phyloP scores from a whole-genome alignment of 495 filamentous ascomycete species.

The Margaritispora aquatica region DNA sequence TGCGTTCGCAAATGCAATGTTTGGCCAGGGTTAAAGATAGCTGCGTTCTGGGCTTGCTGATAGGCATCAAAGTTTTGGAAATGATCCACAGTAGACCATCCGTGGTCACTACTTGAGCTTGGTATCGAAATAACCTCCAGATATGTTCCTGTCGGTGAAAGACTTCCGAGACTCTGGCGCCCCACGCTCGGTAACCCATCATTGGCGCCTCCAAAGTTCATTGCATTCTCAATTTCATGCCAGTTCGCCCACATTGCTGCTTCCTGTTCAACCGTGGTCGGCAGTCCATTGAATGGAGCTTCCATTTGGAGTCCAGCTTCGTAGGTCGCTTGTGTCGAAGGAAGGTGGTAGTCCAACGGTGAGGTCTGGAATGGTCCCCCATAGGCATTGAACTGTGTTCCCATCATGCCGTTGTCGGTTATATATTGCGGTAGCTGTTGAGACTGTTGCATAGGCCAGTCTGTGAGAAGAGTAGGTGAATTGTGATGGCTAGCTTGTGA shows the following conservation, averaged over 20 bases:
- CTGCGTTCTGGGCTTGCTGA: constrained; percentile 45
- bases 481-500: constrained; percentile 25
- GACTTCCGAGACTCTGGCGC: constrained; percentile 55
- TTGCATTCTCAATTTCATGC: constrained; percentile 63
- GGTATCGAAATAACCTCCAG: constrained; percentile 76
- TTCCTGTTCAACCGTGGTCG: constrained; percentile 55
- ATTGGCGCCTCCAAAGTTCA: constrained; percentile 38
- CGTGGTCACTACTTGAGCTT: constrained; percentile 73
- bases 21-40: constrained; percentile 82
- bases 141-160: constrained; percentile 77
- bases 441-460: constrained; percentile 46
- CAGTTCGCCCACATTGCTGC: constrained; percentile 64
- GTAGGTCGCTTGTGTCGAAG: constrained; percentile 59
- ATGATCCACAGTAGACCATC: constrained; percentile 69
- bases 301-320: constrained; percentile 61
- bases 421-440: constrained; percentile 48
- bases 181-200: constrained; percentile 49
- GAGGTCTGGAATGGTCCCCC: constrained; percentile 41
- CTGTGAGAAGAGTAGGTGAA: constrained; percentile 38
- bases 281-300: constrained; percentile 51
- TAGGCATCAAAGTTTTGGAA: constrained; percentile 42
- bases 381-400: constrained; percentile 37
- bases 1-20: constrained; percentile 77
- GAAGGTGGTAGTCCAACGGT: constrained; percentile 63
- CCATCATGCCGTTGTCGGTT: constrained; percentile 41